phyloP scores from a whole-genome alignment of 164 flowering plant genomes.

The Buxus sempervirens region DNA sequence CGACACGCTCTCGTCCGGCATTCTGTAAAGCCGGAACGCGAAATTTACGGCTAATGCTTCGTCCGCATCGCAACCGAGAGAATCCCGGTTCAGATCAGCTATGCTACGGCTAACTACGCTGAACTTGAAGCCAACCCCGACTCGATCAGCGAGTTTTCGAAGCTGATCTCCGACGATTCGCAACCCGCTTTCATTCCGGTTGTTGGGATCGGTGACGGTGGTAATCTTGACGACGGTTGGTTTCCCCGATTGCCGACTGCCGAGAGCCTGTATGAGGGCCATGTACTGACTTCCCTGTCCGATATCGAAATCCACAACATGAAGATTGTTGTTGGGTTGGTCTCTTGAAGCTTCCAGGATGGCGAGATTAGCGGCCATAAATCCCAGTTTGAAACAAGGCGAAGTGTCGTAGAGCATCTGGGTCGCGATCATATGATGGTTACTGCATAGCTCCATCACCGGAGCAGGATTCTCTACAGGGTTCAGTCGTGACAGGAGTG shows the following conservation, averaged over 20 bases:
- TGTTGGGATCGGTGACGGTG: constrained; percentile 28
- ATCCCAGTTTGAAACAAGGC: constrained; percentile 72
- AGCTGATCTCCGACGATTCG: constrained; percentile 39
- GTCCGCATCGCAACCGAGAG: constrained; percentile 43
- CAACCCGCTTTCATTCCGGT: constrained; percentile 23
- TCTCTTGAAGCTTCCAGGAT: constrained; percentile 52
- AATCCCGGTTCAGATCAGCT: constrained; percentile 45
- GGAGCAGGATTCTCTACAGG: constrained; percentile 32
- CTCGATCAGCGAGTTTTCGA: constrained; percentile 34
- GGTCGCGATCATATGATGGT: constrained; percentile 41
- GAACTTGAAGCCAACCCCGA: constrained; percentile 42
- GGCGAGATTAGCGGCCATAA: constrained; percentile 71
- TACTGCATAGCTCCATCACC: constrained; percentile 30
- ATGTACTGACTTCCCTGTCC: constrained; percentile 66
- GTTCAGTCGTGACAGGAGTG: constrained; percentile 48
- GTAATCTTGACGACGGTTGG: constrained; percentile 45
- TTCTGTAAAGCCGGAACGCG: constrained; percentile 51
- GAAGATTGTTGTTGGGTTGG: constrained; percentile 26
- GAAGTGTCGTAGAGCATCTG: constrained; percentile 59
- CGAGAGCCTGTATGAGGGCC: constrained; percentile 56
- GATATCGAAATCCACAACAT: constrained; percentile 48
- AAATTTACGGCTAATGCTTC: constrained; percentile 78
- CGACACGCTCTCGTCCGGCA: constrained; percentile 93
- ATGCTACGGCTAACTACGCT: constrained; percentile 21
- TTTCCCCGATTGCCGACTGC: constrained; percentile 19